Percentiles rank a stretch among this genome's conserved stretches.
phyloP scores from a whole-genome alignment of 1,284 basidiomycete genomes.

The Cutaneotrichosporon cavernicola region DNA sequence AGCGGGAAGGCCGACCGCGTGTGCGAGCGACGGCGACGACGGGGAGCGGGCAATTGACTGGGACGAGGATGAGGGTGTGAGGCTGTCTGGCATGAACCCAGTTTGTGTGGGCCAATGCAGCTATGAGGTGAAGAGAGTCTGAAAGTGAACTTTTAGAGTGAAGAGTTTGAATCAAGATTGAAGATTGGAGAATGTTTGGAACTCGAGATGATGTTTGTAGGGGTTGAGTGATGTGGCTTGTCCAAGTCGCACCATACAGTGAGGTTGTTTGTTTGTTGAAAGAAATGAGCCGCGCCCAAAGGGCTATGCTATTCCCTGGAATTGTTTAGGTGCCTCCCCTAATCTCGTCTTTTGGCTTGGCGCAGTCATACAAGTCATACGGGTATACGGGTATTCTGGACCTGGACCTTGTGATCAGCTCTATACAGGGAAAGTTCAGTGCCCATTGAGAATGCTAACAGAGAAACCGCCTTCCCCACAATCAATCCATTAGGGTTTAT shows the following conservation, averaged over 20 bases:
- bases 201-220: slow-evolving; percentile 11
- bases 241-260: not conserved
- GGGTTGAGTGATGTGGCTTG: not conserved
- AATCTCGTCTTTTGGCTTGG: no score
- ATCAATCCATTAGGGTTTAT: no score
- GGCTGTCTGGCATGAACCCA: slow-evolving; percentile 9
- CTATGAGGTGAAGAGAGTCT: not conserved
- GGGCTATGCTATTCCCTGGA: not conserved
- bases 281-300: slow-evolving; percentile 22
- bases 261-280: not conserved
- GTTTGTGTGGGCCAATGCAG: not conserved
- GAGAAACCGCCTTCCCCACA: no score
- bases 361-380: no score
- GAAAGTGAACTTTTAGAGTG: not conserved
- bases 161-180: not conserved
- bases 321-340: not conserved
- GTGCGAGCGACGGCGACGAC: slow-evolving; percentile 14
- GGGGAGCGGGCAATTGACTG: slow-evolving; percentile 10
- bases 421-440: no score
- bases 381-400: no score
- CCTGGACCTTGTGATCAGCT: no score
- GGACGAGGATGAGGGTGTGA: not conserved
- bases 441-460: no score
- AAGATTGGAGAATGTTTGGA: slow-evolving; percentile 1
- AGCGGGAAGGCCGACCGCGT: slow-evolving; percentile 17